phyloP scores from a whole-genome alignment of 1,284 basidiomycete species.

The Cryptococcus sp. region DNA sequence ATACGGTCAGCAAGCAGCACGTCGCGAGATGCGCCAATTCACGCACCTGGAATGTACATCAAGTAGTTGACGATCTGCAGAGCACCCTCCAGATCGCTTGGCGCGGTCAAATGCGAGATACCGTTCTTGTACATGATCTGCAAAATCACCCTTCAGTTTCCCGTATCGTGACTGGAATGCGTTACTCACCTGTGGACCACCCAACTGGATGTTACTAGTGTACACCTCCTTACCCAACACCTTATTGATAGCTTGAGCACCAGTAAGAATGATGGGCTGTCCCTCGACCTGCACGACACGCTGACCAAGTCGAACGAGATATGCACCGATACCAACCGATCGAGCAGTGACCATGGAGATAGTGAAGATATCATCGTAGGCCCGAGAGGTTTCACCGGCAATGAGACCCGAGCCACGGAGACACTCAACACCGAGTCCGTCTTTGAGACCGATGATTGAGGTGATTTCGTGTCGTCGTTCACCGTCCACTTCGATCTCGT shows the following conservation, averaged over 20 bases:
- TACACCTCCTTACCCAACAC: constrained; percentile 99
- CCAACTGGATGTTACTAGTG: constrained; percentile 97
- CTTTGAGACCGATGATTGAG: constrained; percentile 92
- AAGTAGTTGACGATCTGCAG: constrained; percentile 93
- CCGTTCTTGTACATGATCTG: constrained; percentile 99
- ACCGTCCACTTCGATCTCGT: constrained; percentile 81
- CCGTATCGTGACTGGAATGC: background rate
- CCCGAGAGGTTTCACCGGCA: constrained; percentile 96
- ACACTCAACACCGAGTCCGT: constrained; percentile 98
- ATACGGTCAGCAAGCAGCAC: no score
- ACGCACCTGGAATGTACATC: constrained; percentile 77
- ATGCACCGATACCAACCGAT: constrained; percentile 98
- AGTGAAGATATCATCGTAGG: constrained; percentile 99
- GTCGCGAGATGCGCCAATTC: no score
- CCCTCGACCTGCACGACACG: constrained; percentile 98
- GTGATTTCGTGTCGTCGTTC: constrained; percentile 91
- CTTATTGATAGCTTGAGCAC: constrained; percentile 96
- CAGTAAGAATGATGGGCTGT: constrained; percentile 98
- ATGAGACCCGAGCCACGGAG: constrained; percentile 96
- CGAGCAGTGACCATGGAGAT: constrained; percentile 98
- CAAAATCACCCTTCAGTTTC: background rate
- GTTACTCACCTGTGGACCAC: constrained; percentile 73
- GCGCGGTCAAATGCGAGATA: constrained; percentile 92
- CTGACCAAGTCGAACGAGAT: constrained; percentile 96
- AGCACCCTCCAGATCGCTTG: constrained; percentile 92